Evolutionary conservation across 139 green algal genomes (phyloP), one percentile per base, ranked within the genome.

Genomic region (Chlorella sp.): DNA sequence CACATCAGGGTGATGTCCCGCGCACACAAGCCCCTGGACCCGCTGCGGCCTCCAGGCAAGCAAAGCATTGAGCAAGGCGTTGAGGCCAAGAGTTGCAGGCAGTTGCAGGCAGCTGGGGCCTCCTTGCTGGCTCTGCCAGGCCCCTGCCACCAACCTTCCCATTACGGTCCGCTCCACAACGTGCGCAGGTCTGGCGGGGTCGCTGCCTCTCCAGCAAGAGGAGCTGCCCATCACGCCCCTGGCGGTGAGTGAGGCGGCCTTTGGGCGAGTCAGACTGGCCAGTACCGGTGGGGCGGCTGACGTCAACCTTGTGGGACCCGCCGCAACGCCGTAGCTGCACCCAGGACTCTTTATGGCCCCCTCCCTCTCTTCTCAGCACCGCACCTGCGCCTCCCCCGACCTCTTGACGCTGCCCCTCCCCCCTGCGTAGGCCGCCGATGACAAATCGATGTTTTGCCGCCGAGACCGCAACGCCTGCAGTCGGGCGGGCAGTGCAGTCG

Each of bases 211-310:
- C 39, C 39, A 83, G 78, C 78, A 85, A 34, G 75, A 81, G 79
- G 79, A 85, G 79, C 53, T 85, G 42, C 79, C 79, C 42, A 85
- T 85, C 79, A 85, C 78, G 78, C 78, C 78, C 28, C 24, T 84
- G 78, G 78, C 78, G 78, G 78, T 84, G 40, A 84, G 78, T 24
- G 78, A 21, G 22, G 21, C n/a, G n/a, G n/a, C n/a, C n/a, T n/a
- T n/a, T n/a, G n/a, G n/a, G n/a, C 64, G 64, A 1, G n/a, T 1
- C 68, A 19, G 68, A 1, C 68, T 57, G 48, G 48, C 48, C 48
- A 57, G 48, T 5, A 57, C 7, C 5, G 48, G 48, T 57, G 48
- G 48, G 48, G 7, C 5, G 48, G 48, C 48, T 57, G 48, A 57
- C 48, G 48, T n/a, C 48, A 57, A 57, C 48, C 48, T 57, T 57